These are phyloP conservation scores for Nepenthes gracilis DNA, from an alignment of 148 eudicot genomes.

Conservation along the genomic window DNA sequence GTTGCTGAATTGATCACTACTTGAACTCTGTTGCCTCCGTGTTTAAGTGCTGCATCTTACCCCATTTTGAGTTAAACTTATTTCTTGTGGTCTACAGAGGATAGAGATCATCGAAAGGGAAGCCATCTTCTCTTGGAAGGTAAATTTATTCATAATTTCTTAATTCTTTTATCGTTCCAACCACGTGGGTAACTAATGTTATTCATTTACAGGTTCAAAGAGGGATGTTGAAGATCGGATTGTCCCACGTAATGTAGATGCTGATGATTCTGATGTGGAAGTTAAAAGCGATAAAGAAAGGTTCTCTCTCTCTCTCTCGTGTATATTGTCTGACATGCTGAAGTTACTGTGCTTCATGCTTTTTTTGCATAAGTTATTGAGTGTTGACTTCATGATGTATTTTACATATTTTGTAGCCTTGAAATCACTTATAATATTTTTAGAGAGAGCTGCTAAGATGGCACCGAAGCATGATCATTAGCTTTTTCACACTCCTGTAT, in stretches of 20 bases:
- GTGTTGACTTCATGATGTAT: too few species aligned
- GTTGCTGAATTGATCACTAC: too few species aligned
- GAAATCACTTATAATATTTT: too few species aligned
- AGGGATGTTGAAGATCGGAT: slow-evolving; percentile 69
- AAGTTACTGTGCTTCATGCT: too few species aligned
- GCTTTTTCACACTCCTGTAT: too few species aligned
- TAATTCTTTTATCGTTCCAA: not conserved
- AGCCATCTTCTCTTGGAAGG: slow-evolving; percentile 78
- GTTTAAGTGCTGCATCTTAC: not conserved
- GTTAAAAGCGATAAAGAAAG: slow-evolving; percentile 71
- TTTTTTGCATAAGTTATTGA: too few species aligned
- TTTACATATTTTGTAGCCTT: too few species aligned
- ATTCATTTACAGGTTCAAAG: slow-evolving; percentile 39
- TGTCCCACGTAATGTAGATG: slow-evolving; percentile 58
- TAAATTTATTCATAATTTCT: slow-evolving; percentile 8
- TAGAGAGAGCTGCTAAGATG: too few species aligned
- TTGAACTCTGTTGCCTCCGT: not conserved
- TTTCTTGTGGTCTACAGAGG: slow-evolving; percentile 38
- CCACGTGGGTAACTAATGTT: not conserved
- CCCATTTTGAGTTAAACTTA: not conserved
- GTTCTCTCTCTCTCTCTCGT: slow-evolving; percentile 11
- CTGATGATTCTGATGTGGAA: slow-evolving; percentile 84
- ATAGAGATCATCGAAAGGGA: slow-evolving; percentile 77
- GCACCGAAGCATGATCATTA: too few species aligned
- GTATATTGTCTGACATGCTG: too few species aligned